These are phyloP conservation scores for Omphalea diandra DNA, from an alignment of 441 rosid genomes.

Conservation along the genomic window DNA sequence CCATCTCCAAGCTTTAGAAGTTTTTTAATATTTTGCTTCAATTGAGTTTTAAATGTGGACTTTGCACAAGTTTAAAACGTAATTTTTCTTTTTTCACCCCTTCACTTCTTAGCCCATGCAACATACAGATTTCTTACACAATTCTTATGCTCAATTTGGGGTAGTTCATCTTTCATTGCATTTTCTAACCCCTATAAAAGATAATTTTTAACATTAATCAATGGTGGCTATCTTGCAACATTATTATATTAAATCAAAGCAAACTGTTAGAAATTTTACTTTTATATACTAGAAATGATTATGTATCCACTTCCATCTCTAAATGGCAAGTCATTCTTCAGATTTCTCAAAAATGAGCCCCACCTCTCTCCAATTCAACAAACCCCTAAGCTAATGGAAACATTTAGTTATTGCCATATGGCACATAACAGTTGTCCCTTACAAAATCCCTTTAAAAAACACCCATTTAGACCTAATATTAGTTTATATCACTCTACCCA, in stretches of 20 bases:
- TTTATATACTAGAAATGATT: neutral
- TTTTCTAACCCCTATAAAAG: neutral
- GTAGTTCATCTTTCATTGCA: neutral
- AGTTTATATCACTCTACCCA: neutral
- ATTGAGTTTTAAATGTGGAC: neutral
- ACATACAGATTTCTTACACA: neutral
- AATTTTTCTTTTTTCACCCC: neutral
- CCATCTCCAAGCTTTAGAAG: too few relatives aligned
- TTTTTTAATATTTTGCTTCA: neutral
- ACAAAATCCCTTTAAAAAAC: neutral
- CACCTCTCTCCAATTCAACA: neutral
- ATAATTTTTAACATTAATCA: neutral
- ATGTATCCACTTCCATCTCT: neutral
- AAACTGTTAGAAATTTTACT: too few relatives aligned
- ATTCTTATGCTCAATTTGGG: neutral
- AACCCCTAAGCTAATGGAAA: neutral
- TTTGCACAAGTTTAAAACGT: neutral
- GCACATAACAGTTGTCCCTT: neutral
- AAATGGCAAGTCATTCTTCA: neutral
- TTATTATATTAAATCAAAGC: too few relatives aligned
- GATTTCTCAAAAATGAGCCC: neutral
- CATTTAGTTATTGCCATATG: neutral
- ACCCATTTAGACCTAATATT: neutral
- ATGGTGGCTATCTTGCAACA: too few relatives aligned
- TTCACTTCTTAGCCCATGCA: neutral